Percentiles rank a stretch among this genome's conserved stretches.
Evolutionary conservation across 148 eudicot species (phyloP).

Genomic region (Tetragonia tetragonoides): DNA sequence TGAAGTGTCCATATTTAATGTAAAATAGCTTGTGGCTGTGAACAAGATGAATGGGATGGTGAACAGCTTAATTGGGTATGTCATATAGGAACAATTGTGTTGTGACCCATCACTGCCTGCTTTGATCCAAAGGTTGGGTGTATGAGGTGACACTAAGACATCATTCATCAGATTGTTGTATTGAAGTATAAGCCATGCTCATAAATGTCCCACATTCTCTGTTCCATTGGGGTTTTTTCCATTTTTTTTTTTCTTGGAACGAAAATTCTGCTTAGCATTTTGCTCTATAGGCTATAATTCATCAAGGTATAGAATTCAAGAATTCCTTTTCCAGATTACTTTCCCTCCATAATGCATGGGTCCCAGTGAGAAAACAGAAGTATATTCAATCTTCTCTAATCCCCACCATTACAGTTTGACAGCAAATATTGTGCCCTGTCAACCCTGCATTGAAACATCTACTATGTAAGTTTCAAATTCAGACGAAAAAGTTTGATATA

Average conservation of each 20-base stretch:
- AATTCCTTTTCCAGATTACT: background rate
- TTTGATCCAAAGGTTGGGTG: background rate
- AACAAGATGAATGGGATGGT: background rate
- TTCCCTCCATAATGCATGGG: conserved; percentile 8
- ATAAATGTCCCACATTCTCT: background rate
- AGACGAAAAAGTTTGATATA: conserved; percentile 11
- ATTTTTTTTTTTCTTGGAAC: background rate
- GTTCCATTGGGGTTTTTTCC: background rate
- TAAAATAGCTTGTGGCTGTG: background rate
- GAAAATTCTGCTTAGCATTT: background rate
- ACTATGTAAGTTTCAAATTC: conserved; percentile 9
- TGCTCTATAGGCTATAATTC: background rate
- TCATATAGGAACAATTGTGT: background rate
- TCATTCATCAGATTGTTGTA: background rate
- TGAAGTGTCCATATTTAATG: background rate
- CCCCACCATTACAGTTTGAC: conserved; percentile 23
- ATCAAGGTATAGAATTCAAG: background rate
- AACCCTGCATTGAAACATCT: conserved; percentile 15
- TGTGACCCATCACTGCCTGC: background rate
- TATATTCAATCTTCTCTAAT: background rate
- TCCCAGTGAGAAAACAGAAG: conserved; percentile 17
- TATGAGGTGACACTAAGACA: background rate
- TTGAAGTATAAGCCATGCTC: background rate
- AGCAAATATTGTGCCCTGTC: conserved; percentile 26
- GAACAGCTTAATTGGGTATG: background rate